Evolutionary conservation across 129 eudicot genomes (phyloP).

Genomic region (Scalesia atractyloides): DNA sequence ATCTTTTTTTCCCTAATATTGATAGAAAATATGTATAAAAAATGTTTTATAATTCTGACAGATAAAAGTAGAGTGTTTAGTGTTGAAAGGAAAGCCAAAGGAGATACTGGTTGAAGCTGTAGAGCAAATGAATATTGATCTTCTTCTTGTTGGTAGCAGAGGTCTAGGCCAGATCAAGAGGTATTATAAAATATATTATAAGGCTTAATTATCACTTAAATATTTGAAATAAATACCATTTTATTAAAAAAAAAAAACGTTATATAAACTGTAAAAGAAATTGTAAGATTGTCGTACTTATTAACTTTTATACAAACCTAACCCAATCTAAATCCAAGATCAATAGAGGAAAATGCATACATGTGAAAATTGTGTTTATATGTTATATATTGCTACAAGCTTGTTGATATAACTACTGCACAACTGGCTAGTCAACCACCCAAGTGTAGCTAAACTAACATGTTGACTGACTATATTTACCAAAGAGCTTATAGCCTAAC

Average conservation of each 20-base stretch:
- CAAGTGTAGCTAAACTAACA: too few relatives aligned
- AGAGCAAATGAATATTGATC: slow-evolving; percentile 45
- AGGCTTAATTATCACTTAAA: not conserved
- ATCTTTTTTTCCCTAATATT: too few relatives aligned
- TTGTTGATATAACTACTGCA: too few relatives aligned
- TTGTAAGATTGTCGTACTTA: too few relatives aligned
- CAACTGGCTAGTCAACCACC: too few relatives aligned
- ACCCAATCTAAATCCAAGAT: not conserved
- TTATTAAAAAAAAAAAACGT: not conserved
- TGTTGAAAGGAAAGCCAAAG: slow-evolving; percentile 49
- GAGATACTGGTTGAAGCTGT: slow-evolving; percentile 49
- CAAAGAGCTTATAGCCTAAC: too few relatives aligned
- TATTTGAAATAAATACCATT: too few relatives aligned
- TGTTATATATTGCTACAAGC: too few relatives aligned
- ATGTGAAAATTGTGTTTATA: too few relatives aligned
- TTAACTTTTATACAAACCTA: too few relatives aligned
- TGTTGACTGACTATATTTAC: too few relatives aligned
- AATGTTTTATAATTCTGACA: not conserved
- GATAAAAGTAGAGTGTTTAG: slow-evolving; percentile 42
- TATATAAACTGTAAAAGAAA: too few relatives aligned
- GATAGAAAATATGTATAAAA: not conserved
- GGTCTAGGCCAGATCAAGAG: slow-evolving; percentile 60
- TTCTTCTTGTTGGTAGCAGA: slow-evolving; percentile 61
- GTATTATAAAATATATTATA: slow-evolving; percentile 10
- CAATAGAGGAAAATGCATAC: not conserved